phyloP scores from a whole-genome alignment of 2,329 filamentous ascomycete genomes.

The Sarocladium kiliense region DNA sequence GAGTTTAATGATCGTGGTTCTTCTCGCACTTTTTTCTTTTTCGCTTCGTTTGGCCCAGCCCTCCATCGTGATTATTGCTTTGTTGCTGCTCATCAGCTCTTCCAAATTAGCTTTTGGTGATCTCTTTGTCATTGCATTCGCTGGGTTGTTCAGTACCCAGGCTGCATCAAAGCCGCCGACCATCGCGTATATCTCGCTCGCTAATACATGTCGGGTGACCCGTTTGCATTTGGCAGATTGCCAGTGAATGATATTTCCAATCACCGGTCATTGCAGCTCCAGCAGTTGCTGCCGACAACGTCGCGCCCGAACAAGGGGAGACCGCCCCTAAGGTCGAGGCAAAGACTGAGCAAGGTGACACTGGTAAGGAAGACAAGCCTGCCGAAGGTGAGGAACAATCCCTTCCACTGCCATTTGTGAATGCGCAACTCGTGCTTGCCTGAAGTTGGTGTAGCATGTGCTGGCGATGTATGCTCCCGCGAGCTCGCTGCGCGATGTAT shows the following conservation, averaged over 20 bases:
- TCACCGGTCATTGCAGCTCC: conserved; percentile 25
- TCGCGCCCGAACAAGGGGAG: conserved; percentile 15
- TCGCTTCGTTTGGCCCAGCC: not conserved
- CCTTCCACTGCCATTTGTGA: not conserved
- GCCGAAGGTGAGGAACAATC: conserved; percentile 5
- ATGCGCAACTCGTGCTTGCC: not conserved
- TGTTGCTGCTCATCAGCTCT: not conserved
- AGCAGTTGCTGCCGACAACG: not conserved
- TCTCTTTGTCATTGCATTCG: not conserved
- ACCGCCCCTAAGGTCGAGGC: conserved; percentile 22
- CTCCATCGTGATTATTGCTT: not conserved
- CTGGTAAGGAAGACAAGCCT: conserved; percentile 21
- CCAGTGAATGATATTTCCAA: not conserved
- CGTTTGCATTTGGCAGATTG: not conserved
- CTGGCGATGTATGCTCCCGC: not conserved
- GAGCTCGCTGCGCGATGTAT: not conserved
- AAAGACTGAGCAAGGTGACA: conserved; percentile 18
- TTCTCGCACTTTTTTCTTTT: not conserved
- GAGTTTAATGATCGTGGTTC: not conserved
- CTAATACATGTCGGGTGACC: not conserved
- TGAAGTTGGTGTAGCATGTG: not conserved
- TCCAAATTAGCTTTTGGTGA: not conserved
- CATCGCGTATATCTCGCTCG: not conserved
- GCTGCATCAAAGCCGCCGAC: not conserved
- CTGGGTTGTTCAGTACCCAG: not conserved